Evolutionary conservation across 805 yeast species (phyloP).

Genomic region (Starmerella potacharoeniae): DNA sequence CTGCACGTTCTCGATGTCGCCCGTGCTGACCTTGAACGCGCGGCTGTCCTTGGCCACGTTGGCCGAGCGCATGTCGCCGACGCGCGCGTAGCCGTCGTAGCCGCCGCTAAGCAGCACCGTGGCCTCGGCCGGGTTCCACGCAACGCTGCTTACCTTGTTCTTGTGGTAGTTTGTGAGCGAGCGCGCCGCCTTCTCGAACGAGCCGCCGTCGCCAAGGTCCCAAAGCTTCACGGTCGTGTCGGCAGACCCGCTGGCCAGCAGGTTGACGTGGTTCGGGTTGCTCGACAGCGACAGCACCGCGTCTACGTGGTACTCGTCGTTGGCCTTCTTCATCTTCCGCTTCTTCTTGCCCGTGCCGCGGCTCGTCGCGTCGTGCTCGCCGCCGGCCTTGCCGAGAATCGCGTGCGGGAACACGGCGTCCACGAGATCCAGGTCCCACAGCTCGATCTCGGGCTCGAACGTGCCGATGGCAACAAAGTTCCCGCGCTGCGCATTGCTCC

Average conservation of each 20-base stretch:
- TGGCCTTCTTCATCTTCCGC: conserved; percentile 41
- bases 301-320: conserved; percentile 78
- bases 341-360: conserved; percentile 32
- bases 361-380: conserved; percentile 26
- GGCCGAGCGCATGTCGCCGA: conserved; percentile 74
- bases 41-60: conserved; percentile 47
- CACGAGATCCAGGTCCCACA: conserved; percentile 87
- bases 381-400: conserved; percentile 53
- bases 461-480: conserved; percentile 96
- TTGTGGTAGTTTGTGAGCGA: conserved; percentile 59
- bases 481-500: conserved; percentile 42
- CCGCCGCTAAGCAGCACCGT: conserved; percentile 76
- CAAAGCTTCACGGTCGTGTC: conserved; percentile 90
- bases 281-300: conserved; percentile 83
- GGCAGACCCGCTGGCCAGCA: conserved; percentile 89
- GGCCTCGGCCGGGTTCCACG: conserved; percentile 58
- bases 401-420: conserved; percentile 93
- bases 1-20: conserved; percentile 72
- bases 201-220: conserved; percentile 61
- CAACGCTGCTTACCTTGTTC: conserved; percentile 75
- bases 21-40: conserved; percentile 44
- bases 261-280: conserved; percentile 67
- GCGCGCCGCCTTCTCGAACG: conserved; percentile 49
- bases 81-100: conserved; percentile 62
- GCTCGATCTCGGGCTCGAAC: conserved; percentile 92